These are phyloP conservation scores for Ocimum tenuiflorum DNA, from an alignment of 257 asterid species.

Conservation along the genomic window DNA sequence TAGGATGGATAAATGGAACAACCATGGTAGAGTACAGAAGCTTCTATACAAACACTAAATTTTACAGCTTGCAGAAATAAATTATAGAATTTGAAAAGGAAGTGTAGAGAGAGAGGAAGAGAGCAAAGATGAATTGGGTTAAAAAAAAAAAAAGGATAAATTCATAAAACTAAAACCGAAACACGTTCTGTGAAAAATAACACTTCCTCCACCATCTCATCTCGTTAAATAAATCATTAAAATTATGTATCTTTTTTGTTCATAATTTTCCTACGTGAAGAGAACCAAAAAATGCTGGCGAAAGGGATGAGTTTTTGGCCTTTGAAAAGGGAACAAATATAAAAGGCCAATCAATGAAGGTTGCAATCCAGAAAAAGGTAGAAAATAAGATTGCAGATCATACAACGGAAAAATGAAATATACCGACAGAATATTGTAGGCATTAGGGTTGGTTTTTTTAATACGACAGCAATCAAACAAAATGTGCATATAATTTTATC, in stretches of 20 bases:
- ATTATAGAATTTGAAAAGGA: constrained; percentile 15
- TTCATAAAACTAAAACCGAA: constrained; percentile 16
- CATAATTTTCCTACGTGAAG: not conserved
- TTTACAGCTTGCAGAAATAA: constrained; percentile 34
- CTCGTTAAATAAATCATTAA: not conserved
- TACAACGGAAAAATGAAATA: constrained; percentile 5
- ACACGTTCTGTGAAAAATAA: constrained; percentile 17
- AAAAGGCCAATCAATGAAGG: constrained; percentile 20
- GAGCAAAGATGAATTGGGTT: not conserved
- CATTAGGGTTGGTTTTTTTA: constrained; percentile 5
- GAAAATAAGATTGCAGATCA: constrained; percentile 21
- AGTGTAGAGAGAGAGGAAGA: constrained; percentile 9
- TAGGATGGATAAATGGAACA: not conserved
- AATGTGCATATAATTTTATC: not conserved
- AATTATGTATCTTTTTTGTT: not conserved
- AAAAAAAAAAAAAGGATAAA: constrained; percentile 10
- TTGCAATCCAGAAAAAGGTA: constrained; percentile 3
- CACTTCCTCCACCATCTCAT: not conserved
- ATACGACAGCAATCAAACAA: not conserved
- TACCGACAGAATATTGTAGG: constrained; percentile 30
- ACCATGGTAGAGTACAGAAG: constrained; percentile 27
- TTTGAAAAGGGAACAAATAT: not conserved
- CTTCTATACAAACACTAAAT: constrained; percentile 18
- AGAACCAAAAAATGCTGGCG: not conserved
- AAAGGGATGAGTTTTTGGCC: not conserved